Base-by-base conservation (phyloP, 2,329 filamentous ascomycete species). In the Calonectria fujianensis region DNA sequence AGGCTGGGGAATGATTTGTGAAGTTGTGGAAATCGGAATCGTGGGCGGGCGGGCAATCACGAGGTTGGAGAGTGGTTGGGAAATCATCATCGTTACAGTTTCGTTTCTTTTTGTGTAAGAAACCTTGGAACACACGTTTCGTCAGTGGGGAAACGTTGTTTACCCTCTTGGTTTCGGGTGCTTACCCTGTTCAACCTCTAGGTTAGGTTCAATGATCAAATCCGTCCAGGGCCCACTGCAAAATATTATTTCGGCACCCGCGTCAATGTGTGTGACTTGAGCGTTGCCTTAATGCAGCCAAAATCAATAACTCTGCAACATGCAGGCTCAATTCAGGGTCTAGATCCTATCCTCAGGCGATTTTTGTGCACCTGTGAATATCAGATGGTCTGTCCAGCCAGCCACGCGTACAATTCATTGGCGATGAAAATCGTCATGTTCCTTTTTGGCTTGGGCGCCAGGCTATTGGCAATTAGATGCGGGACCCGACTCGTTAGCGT, bases 381-480 rank as follows among this genome's bases (percentile, higher is more conserved):
- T 48, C 45, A 48, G n/a, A 24, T 48, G 45, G 20, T 24, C n/a
- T 13, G 20, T n/a, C 24, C 45, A 48, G 45, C 45, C n/a, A 24
- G 45, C 45, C 45, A 48, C 45, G n/a, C 20, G 45, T 24, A 13
- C 45, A 24, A 24, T 24, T 24, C n/a, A 24, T 24, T 48, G 45
- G 45, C n/a, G 18, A 48, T 11, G 45, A 48, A 24, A 48, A 4
- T 24, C 45, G 20, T 24, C 13, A 48, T 48, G 45, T 24, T 48
- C 10, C 45, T 48, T 48, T 48, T 48, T 24, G 45, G 45, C 20
- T 13, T 24, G 20, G 45, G 20, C 45, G 1, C n/a, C 4, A 48
- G n/a, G 45, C 45, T 48, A 48, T 48, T 48, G 45, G 45, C 45
- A 48, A 48, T 48, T 48, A 48, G 45, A 6, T 48, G 45, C 45